phyloP scores from a whole-genome alignment of 306 rosid species.

The Oxytropis ochrocephala region DNA sequence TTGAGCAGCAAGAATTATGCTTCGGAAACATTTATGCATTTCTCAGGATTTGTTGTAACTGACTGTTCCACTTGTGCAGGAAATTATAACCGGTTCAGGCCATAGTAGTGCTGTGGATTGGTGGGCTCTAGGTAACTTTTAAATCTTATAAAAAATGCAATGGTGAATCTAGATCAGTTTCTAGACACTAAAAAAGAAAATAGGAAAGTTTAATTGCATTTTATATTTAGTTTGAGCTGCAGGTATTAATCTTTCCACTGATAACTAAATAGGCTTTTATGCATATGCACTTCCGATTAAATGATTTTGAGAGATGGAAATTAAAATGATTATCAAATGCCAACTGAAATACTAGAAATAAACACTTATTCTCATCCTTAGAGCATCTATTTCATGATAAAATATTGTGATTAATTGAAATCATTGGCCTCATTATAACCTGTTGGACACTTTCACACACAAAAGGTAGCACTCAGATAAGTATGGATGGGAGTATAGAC shows the following conservation, averaged over 20 bases:
- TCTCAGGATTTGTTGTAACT: slow-evolving; percentile 11
- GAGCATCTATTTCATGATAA: not conserved
- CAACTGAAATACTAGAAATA: not conserved
- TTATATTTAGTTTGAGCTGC: not conserved
- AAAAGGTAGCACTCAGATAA: not conserved
- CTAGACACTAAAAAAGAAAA: not conserved
- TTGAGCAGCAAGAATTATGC: not conserved
- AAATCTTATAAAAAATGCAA: not conserved
- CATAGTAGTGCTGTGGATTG: slow-evolving; percentile 98
- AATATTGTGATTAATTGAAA: not conserved
- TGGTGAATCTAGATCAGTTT: not conserved
- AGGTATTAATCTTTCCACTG: not conserved
- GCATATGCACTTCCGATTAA: not conserved
- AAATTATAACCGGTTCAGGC: slow-evolving; percentile 90
- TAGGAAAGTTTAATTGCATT: not conserved
- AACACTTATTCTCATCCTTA: not conserved
- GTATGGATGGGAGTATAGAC: too few relatives aligned
- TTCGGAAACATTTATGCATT: not conserved
- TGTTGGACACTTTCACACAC: not conserved
- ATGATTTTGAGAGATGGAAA: not conserved
- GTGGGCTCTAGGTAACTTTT: slow-evolving; percentile 92
- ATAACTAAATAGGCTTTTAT: too few relatives aligned
- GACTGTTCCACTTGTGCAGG: slow-evolving; percentile 48
- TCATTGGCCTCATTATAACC: not conserved
- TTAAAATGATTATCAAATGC: not conserved